These are phyloP conservation scores for Rhodotorula sp. DNA, from an alignment of 1,284 basidiomycete species.

Conservation along the genomic window DNA sequence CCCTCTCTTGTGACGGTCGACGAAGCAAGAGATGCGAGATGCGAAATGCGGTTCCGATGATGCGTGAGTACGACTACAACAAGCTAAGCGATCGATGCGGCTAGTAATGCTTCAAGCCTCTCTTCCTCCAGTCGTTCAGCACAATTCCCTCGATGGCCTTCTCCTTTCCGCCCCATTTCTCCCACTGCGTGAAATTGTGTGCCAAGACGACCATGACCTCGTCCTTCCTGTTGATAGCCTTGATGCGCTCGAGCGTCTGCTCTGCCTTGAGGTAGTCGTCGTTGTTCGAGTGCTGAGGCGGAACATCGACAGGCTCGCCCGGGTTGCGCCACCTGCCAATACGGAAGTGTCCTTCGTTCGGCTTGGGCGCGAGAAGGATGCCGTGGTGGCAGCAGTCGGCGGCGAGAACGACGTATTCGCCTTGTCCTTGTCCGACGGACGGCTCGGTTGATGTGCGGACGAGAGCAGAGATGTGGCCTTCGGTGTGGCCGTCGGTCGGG, in stretches of 20 bases:
- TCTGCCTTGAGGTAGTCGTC: conserved; percentile 19
- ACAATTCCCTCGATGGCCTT: not conserved
- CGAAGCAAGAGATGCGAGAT: no score
- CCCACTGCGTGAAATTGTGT: conserved; percentile 25
- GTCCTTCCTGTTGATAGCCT: conserved; percentile 3
- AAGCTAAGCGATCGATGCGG: not conserved
- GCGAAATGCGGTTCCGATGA: not conserved
- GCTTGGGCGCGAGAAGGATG: conserved; percentile 4
- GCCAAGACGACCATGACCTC: conserved; percentile 27
- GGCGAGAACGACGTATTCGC: conserved; percentile 29
- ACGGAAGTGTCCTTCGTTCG: conserved; percentile 2
- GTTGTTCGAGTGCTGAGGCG: conserved; percentile 19
- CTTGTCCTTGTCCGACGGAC: not conserved
- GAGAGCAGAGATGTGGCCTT: conserved; percentile 59
- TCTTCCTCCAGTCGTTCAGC: conserved; percentile 25
- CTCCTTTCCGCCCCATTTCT: conserved; percentile 4
- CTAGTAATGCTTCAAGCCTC: conserved; percentile 10
- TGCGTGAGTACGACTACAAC: not conserved
- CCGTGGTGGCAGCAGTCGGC: conserved; percentile 31
- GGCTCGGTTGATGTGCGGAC: conserved; percentile 52
- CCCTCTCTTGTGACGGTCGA: no score
- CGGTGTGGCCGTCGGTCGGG: conserved; percentile 59
- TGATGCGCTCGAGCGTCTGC: conserved; percentile 23
- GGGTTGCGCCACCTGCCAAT: conserved; percentile 10
- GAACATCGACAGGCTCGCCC: conserved; percentile 2